Evolutionary conservation across 176 grass and related monocot species (phyloP).

Genomic region (Eremochloa ophiuroides): DNA sequence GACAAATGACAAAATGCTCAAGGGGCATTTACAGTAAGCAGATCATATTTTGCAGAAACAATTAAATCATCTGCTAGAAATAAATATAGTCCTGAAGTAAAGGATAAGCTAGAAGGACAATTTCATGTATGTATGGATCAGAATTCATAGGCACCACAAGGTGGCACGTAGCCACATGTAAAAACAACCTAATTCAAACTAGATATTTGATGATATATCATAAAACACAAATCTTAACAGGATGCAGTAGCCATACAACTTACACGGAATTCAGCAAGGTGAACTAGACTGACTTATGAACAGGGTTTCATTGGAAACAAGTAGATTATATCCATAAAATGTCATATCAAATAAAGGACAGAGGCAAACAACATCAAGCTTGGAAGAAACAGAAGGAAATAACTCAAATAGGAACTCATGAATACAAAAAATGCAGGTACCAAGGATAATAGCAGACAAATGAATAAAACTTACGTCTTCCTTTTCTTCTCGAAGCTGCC

Average conservation of each 20-base stretch:
- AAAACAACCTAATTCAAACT: not conserved
- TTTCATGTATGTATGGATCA: not conserved
- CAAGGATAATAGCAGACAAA: not conserved
- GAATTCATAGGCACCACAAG: not conserved
- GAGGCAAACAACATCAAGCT: not conserved
- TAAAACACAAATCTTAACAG: not conserved
- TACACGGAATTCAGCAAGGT: not conserved
- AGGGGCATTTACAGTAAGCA: not conserved
- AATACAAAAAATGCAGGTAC: not conserved
- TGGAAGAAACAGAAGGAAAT: not conserved
- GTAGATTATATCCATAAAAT: not conserved
- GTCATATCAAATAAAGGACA: not conserved
- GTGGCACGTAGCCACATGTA: not conserved
- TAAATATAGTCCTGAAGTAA: not conserved
- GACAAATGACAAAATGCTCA: not conserved
- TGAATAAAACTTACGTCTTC: conserved; percentile 76
- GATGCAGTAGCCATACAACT: not conserved
- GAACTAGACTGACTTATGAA: not conserved
- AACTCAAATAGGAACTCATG: not conserved
- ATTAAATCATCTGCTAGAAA: not conserved
- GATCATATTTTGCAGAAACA: not conserved
- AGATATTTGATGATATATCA: not conserved
- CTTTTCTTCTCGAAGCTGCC: conserved; percentile 67
- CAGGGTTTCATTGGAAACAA: not conserved
- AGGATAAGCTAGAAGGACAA: not conserved